phyloP scores from a whole-genome alignment of 768 basidiomycete genomes.

The Calocybe cyanea region DNA sequence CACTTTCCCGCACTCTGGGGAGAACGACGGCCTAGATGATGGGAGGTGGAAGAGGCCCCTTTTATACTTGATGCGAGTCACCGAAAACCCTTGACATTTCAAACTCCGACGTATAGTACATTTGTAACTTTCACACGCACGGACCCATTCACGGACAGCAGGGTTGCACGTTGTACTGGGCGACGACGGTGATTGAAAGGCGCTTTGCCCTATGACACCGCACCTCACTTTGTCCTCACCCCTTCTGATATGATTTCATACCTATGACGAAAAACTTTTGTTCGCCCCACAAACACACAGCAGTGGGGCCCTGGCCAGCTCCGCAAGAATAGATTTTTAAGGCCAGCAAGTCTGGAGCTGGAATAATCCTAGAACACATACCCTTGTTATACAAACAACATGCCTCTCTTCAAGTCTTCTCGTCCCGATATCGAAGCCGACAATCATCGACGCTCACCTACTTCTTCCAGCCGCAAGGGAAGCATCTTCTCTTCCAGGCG shows the following conservation, averaged over 20 bases:
- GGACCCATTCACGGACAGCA: constrained; percentile 23
- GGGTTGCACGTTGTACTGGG: too few species aligned
- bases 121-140: constrained; percentile 38
- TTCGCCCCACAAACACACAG: too few species aligned
- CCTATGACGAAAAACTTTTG: background rate
- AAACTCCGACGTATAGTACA: constrained; percentile 38
- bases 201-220: too few species aligned
- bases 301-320: background rate
- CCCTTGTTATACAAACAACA: background rate
- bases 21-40: constrained; percentile 38
- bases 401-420: constrained; percentile 23
- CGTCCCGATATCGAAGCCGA: constrained; percentile 6
- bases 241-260: too few species aligned
- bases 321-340: constrained; percentile 1
- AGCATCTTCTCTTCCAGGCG: constrained; percentile 23
- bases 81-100: constrained; percentile 37
- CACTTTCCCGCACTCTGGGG: constrained; percentile 29
- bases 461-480: constrained; percentile 20
- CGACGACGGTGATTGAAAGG: too few species aligned
- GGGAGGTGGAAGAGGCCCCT: constrained; percentile 38
- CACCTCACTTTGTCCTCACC: too few species aligned
- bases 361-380: too few species aligned
- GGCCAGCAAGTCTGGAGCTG: background rate
- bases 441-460: constrained; percentile 2
- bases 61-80: constrained; percentile 49